Percentiles rank a stretch among this genome's conserved stretches.
These are phyloP conservation scores for Penicillium sp. DNA, from an alignment of 2,329 filamentous ascomycete species.

Conservation along the genomic window DNA sequence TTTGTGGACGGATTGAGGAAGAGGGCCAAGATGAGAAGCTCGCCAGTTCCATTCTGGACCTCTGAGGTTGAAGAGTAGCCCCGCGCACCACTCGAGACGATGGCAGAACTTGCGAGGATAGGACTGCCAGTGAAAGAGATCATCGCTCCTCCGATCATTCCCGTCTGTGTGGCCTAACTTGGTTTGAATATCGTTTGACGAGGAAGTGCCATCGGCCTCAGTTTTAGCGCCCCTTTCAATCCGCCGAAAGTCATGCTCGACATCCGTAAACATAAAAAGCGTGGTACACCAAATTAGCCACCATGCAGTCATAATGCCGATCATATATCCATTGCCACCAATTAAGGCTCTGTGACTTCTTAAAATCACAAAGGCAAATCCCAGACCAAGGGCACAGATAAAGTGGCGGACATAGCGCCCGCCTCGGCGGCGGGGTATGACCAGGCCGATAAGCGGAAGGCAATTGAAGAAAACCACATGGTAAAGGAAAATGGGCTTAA, in stretches of 20 bases:
- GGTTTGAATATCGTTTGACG: not conserved
- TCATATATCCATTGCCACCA: slow-evolving; percentile 53
- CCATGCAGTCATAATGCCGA: slow-evolving; percentile 56
- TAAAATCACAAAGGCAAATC: slow-evolving; percentile 46
- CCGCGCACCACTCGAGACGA: slow-evolving; percentile 58
- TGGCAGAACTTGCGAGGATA: slow-evolving; percentile 53
- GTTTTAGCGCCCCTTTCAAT: slow-evolving; percentile 45
- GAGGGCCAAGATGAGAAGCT: slow-evolving; percentile 44
- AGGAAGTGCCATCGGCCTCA: not conserved
- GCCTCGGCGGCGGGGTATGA: slow-evolving; percentile 48
- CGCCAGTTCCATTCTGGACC: slow-evolving; percentile 62
- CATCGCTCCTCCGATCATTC: not conserved
- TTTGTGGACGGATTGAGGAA: slow-evolving; percentile 29
- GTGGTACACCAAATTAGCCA: slow-evolving; percentile 53
- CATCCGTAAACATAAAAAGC: slow-evolving; percentile 56
- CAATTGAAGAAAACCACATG: slow-evolving; percentile 30
- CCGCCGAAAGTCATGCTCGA: slow-evolving; percentile 54
- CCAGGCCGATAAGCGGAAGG: slow-evolving; percentile 49
- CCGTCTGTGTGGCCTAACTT: not conserved
- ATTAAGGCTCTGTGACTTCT: slow-evolving; percentile 47
- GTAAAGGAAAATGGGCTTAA: slow-evolving; percentile 38
- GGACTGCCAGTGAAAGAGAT: slow-evolving; percentile 52
- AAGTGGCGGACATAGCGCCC: slow-evolving; percentile 43
- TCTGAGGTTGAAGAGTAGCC: slow-evolving; percentile 58
- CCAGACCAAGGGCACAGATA: slow-evolving; percentile 46